Conservation (phyloP, 768 basidiomycete genomes). For the Sarcodon sp. region DNA sequence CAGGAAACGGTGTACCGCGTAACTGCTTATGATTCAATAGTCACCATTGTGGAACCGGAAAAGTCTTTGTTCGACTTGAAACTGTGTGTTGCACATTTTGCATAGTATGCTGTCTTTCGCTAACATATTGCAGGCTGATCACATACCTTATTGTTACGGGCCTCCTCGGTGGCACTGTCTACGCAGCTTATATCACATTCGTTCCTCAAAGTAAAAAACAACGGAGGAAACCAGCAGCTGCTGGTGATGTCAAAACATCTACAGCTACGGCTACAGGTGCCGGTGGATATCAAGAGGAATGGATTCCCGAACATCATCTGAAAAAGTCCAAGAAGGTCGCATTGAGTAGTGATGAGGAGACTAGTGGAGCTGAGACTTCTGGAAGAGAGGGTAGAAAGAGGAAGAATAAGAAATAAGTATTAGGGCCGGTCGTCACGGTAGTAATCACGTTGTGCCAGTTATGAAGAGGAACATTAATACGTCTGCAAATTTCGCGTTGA, state of each 20-base stretch:
- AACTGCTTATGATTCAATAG: conserved; percentile 60
- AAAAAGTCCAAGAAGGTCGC: conserved; percentile 54
- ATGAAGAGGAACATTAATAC: background rate
- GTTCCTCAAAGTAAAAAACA: conserved; percentile 52
- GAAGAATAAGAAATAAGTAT: conserved; percentile 36
- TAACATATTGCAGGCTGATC: conserved; percentile 28
- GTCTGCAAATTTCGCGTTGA: too few species aligned
- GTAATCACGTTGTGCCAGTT: background rate
- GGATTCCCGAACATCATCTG: conserved; percentile 86
- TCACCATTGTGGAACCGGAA: conserved; percentile 73
- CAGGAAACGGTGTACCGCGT: conserved; percentile 51
- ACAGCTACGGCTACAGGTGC: conserved; percentile 53
- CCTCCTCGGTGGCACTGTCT: conserved; percentile 49
- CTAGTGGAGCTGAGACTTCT: conserved; percentile 27
- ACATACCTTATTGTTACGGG: conserved; percentile 62
- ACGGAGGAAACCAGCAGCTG: conserved; percentile 25
- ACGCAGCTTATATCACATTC: conserved; percentile 54
- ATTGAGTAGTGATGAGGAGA: conserved; percentile 53
- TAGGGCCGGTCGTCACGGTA: background rate
- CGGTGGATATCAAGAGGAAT: conserved; percentile 74
- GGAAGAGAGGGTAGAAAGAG: conserved; percentile 35
- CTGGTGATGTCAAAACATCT: conserved; percentile 34
- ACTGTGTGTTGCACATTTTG: conserved; percentile 35
- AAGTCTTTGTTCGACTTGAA: conserved; percentile 68
- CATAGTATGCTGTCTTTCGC: conserved; percentile 1